These are phyloP conservation scores for Fomitopsis palustris DNA, from an alignment of 1,284 basidiomycete genomes.

Conservation along the genomic window DNA sequence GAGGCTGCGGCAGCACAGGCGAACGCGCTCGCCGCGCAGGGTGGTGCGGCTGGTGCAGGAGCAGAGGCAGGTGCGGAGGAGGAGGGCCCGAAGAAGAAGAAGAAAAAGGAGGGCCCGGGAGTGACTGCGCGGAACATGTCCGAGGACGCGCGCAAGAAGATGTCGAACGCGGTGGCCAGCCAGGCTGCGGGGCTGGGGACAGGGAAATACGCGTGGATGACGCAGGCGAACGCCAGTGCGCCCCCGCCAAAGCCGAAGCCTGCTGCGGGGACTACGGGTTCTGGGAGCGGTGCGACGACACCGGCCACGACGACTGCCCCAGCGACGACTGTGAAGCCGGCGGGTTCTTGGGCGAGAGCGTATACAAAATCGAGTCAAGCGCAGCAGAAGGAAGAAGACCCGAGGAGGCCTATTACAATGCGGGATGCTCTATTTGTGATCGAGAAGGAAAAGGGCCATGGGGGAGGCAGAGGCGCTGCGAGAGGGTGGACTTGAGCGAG, in stretches of 20 bases:
- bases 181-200: slow-evolving; percentile 75
- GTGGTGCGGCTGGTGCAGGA: slow-evolving; percentile 30
- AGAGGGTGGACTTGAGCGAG: slow-evolving; percentile 54
- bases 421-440: slow-evolving; percentile 79
- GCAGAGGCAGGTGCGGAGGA: slow-evolving; percentile 40
- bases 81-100: slow-evolving; percentile 72
- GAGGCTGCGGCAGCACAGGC: slow-evolving; percentile 66
- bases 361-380: slow-evolving; percentile 45
- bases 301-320: slow-evolving; percentile 29
- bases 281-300: slow-evolving; percentile 21
- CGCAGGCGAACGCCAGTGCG: slow-evolving; percentile 39
- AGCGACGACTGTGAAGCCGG: slow-evolving; percentile 33
- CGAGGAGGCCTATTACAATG: slow-evolving; percentile 57
- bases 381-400: slow-evolving; percentile 49
- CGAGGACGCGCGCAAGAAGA: slow-evolving; percentile 84
- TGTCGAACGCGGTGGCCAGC: slow-evolving; percentile 85
- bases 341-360: slow-evolving; percentile 59
- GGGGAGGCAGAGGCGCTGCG: slow-evolving; percentile 70
- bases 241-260: slow-evolving; percentile 46
- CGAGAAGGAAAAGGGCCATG: slow-evolving; percentile 74
- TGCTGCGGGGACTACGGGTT: slow-evolving; percentile 17
- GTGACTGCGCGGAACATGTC: slow-evolving; percentile 84
- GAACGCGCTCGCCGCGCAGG: slow-evolving; percentile 56
- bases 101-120: slow-evolving; percentile 80
- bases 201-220: slow-evolving; percentile 86